A percentile compares a stretch with the other conserved stretches of the same genome.
Conservation (phyloP, 2,329 filamentous ascomycete genomes). For the Aspergillus pseudoglaucus region DNA sequence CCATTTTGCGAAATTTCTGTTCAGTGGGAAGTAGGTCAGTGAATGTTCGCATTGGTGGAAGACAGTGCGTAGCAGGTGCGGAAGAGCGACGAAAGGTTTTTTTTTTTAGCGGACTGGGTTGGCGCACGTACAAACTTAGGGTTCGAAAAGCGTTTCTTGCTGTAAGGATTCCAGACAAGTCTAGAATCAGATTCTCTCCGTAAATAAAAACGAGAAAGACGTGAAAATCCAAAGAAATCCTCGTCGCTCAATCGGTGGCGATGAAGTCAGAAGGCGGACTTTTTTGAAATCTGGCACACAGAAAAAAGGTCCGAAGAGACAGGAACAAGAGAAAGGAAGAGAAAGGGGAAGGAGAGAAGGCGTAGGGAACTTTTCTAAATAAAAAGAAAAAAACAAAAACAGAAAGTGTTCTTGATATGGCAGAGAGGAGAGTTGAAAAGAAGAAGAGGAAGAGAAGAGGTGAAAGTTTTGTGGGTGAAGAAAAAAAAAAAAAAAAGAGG, state of each 20-base stretch:
- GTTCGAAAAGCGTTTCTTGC: background rate
- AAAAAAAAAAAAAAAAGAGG: slow-evolving; percentile 9
- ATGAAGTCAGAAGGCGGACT: background rate
- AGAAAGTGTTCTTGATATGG: slow-evolving; percentile 9
- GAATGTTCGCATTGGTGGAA: background rate
- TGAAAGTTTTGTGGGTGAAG: slow-evolving; percentile 6
- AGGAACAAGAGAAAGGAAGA: slow-evolving; percentile 17
- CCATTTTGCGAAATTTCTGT: slow-evolving; percentile 26
- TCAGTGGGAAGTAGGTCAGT: slow-evolving; percentile 6
- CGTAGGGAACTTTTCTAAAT: slow-evolving; percentile 6
- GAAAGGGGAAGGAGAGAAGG: slow-evolving; percentile 22
- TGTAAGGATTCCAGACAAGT: slow-evolving; percentile 7
- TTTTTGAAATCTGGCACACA: slow-evolving; percentile 14
- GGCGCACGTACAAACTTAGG: background rate
- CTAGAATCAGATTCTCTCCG: background rate
- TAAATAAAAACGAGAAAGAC: slow-evolving; percentile 14
- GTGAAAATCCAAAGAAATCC: slow-evolving; percentile 5
- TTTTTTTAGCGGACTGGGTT: background rate
- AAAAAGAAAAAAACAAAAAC: slow-evolving; percentile 14
- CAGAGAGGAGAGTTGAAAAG: slow-evolving; percentile 9
- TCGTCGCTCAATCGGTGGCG: background rate
- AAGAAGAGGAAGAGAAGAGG: slow-evolving; percentile 2
- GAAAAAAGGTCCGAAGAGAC: slow-evolving; percentile 7
- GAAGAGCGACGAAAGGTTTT: slow-evolving; percentile 7
- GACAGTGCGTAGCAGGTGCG: background rate